phyloP scores from a whole-genome alignment of 2,329 filamentous ascomycete species.

The Cadophora luteo-olivacea region DNA sequence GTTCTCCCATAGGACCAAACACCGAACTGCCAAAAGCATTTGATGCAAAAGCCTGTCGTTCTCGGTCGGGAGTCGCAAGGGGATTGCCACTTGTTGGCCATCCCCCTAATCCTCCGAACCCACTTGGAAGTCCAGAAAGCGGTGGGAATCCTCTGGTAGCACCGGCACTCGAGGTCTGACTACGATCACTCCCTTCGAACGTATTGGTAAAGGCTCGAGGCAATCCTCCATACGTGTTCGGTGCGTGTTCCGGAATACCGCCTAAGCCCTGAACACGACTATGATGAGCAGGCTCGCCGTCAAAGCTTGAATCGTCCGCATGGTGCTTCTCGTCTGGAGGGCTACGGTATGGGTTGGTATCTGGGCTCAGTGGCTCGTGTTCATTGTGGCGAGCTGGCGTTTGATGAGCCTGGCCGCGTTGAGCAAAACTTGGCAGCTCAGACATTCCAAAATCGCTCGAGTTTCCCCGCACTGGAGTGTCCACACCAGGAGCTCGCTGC shows the following conservation, averaged over 20 bases:
- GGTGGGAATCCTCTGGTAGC: slow-evolving; percentile 73
- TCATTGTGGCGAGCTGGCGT: slow-evolving; percentile 50
- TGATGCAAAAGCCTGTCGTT: slow-evolving; percentile 57
- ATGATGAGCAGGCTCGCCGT: slow-evolving; percentile 45
- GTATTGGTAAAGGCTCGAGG: slow-evolving; percentile 55
- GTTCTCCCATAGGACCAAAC: slow-evolving; percentile 77
- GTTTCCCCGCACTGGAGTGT: slow-evolving; percentile 49
- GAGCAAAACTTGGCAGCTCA: slow-evolving; percentile 61
- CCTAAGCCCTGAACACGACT: slow-evolving; percentile 59
- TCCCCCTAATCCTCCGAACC: slow-evolving; percentile 48
- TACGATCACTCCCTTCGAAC: slow-evolving; percentile 80
- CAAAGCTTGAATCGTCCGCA: slow-evolving; percentile 50
- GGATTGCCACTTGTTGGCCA: slow-evolving; percentile 61
- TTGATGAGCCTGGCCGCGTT: slow-evolving; percentile 50
- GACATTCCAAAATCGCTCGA: slow-evolving; percentile 68
- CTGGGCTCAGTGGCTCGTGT: slow-evolving; percentile 84
- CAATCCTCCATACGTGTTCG: slow-evolving; percentile 60
- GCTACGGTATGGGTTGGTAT: slow-evolving; percentile 96
- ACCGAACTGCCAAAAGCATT: slow-evolving; percentile 78
- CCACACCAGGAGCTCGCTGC: slow-evolving; percentile 50
- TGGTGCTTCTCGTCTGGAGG: slow-evolving; percentile 76
- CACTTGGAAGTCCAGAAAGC: slow-evolving; percentile 63
- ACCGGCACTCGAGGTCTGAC: slow-evolving; percentile 89
- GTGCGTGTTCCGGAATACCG: slow-evolving; percentile 57
- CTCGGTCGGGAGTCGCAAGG: slow-evolving; percentile 71